Evolutionary conservation across 169 alveolate species (phyloP).

Genomic region (Plasmodium chabaudi): DNA sequence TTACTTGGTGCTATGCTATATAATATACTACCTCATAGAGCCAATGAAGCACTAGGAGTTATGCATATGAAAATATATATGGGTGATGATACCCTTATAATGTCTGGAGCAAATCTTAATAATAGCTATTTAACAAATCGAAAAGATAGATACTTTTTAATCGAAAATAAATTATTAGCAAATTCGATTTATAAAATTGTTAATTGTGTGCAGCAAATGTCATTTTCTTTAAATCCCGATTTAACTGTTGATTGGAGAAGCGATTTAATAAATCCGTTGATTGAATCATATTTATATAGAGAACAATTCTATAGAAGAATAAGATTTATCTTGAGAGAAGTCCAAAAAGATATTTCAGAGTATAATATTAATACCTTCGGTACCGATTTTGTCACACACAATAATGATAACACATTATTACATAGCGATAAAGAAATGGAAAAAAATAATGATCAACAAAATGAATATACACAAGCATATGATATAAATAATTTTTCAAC

Average conservation of each 20-base stretch:
- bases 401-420: not conserved
- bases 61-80: constrained; percentile 85
- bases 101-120: constrained; percentile 85
- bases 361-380: not conserved
- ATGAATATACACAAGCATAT: not conserved
- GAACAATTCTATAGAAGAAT: constrained; percentile 73
- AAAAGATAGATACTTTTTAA: constrained; percentile 82
- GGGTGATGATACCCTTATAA: constrained; percentile 78
- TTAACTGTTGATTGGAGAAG: constrained; percentile 79
- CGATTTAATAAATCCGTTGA: constrained; percentile 82
- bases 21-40: constrained; percentile 79
- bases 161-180: constrained; percentile 80
- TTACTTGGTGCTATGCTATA: constrained; percentile 77
- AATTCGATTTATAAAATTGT: constrained; percentile 83
- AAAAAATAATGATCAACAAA: not conserved
- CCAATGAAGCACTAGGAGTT: constrained; percentile 84
- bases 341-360: constrained; percentile 26
- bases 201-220: constrained; percentile 77
- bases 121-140: constrained; percentile 81
- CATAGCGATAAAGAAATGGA: not conserved
- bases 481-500: not conserved
- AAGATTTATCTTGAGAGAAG: constrained; percentile 8
- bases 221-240: constrained; percentile 73
- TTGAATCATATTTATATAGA: constrained; percentile 71
- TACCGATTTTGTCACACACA: not conserved